phyloP scores from a whole-genome alignment of 2,329 filamentous ascomycete species.

The Tolypocladium amazonense region DNA sequence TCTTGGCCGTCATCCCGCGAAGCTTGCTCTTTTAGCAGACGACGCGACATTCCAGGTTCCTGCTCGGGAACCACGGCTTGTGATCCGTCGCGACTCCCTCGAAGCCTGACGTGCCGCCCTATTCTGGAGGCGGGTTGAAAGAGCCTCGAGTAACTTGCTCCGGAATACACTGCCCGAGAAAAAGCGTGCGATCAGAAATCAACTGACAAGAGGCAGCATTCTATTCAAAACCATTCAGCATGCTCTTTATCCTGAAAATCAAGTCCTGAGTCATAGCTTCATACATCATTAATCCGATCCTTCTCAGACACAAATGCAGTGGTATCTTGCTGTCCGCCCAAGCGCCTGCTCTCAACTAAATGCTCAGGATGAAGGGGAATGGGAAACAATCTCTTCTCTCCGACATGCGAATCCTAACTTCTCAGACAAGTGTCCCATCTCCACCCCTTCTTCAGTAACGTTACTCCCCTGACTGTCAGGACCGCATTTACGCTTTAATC shows the following conservation, averaged over 20 bases:
- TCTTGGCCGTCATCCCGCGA: no score
- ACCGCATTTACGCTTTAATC: conserved; percentile 6
- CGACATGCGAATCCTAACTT: neutral
- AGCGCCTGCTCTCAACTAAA: neutral
- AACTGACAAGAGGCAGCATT: neutral
- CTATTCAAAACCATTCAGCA: neutral
- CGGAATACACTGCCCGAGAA: no score
- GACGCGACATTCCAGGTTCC: neutral
- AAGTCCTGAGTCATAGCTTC: neutral
- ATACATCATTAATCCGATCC: neutral
- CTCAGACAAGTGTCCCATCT: neutral
- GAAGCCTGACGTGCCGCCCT: neutral
- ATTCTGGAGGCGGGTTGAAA: neutral
- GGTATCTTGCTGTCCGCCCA: neutral
- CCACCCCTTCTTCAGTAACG: neutral
- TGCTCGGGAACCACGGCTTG: no score
- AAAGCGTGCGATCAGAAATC: neutral
- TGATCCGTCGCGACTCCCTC: neutral
- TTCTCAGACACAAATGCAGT: neutral
- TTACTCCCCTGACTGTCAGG: neutral
- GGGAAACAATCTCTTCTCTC: neutral
- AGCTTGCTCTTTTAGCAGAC: neutral
- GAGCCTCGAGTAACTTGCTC: no score
- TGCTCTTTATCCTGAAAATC: neutral
- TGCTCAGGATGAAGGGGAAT: neutral